A percentile compares a stretch with the other conserved stretches of the same genome.
phyloP scores from a whole-genome alignment of 805 yeast genomes.

The Debaryomyces maramus region DNA sequence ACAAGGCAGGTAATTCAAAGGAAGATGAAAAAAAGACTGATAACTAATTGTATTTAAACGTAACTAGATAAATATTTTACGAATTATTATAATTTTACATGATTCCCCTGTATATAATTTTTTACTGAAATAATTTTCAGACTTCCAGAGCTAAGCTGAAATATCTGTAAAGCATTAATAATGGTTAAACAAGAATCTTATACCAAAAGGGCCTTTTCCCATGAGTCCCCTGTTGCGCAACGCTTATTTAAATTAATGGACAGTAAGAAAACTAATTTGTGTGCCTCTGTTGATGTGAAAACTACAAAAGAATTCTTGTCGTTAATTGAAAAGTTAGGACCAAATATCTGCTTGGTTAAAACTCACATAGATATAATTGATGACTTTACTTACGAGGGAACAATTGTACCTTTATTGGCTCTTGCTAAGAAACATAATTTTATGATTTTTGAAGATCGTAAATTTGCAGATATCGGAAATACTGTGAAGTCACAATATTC shows the following conservation, averaged over 20 bases:
- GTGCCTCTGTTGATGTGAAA: constrained; percentile 91
- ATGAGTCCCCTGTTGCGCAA: constrained; percentile 77
- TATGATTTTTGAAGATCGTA: constrained; percentile 93
- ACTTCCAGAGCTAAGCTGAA: no score
- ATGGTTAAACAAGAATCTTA: constrained; percentile 45
- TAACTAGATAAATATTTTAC: no score
- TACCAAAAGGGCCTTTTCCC: constrained; percentile 65
- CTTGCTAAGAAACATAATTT: constrained; percentile 82
- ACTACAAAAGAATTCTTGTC: constrained; percentile 72
- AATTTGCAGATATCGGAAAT: constrained; percentile 97
- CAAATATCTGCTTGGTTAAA: constrained; percentile 86
- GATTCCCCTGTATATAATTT: no score
- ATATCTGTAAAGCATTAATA: no score
- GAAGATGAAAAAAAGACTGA: no score
- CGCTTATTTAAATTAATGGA: constrained; percentile 75
- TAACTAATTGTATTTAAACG: no score
- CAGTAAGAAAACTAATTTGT: constrained; percentile 77
- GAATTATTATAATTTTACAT: no score
- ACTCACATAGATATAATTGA: constrained; percentile 93
- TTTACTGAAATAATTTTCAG: no score
- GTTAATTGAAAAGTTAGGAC: constrained; percentile 81
- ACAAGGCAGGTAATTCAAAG: constrained; percentile 1
- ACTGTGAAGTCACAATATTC: constrained; percentile 93
- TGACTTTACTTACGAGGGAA: constrained; percentile 80
- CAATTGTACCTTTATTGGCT: constrained; percentile 70